Evolutionary conservation across 306 rosid genomes (phyloP).

Genomic region (Coriaria nepalensis): DNA sequence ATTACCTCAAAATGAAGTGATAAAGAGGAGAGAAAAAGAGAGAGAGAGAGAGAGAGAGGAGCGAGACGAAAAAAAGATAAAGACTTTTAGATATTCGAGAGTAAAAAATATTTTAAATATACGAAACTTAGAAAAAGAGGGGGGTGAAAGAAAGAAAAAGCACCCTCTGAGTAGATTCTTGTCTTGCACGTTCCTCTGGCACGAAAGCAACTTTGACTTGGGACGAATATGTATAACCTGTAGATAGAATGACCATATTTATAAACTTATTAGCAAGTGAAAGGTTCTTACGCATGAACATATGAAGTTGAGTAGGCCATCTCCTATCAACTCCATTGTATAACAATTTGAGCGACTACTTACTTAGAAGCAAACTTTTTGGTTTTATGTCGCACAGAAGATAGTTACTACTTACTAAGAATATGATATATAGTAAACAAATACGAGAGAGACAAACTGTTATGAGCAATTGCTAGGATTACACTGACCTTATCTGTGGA

Average conservation of each 20-base stretch:
- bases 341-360: too few relatives aligned
- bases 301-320: too few relatives aligned
- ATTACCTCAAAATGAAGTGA: too few relatives aligned
- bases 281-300: too few relatives aligned
- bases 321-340: too few relatives aligned
- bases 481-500: slow-evolving; percentile 42
- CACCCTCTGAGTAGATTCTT: slow-evolving; percentile 31
- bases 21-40: too few relatives aligned
- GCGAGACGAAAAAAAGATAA: not conserved
- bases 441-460: not conserved
- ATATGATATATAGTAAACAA: too few relatives aligned
- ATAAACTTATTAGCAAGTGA: slow-evolving; percentile 2
- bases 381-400: too few relatives aligned
- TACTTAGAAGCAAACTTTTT: too few relatives aligned
- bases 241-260: slow-evolving; percentile 10
- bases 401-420: too few relatives aligned
- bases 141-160: slow-evolving; percentile 11
- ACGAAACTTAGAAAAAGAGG: slow-evolving; percentile 1
- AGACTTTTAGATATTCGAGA: not conserved
- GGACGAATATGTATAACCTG: slow-evolving; percentile 33
- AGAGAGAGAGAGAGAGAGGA: too few relatives aligned
- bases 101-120: not conserved
- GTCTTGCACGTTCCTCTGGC: slow-evolving; percentile 22
- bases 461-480: slow-evolving; percentile 12
- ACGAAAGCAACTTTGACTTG: slow-evolving; percentile 22